phyloP scores from a whole-genome alignment of 495 filamentous ascomycete species.

The Podospora sp. region DNA sequence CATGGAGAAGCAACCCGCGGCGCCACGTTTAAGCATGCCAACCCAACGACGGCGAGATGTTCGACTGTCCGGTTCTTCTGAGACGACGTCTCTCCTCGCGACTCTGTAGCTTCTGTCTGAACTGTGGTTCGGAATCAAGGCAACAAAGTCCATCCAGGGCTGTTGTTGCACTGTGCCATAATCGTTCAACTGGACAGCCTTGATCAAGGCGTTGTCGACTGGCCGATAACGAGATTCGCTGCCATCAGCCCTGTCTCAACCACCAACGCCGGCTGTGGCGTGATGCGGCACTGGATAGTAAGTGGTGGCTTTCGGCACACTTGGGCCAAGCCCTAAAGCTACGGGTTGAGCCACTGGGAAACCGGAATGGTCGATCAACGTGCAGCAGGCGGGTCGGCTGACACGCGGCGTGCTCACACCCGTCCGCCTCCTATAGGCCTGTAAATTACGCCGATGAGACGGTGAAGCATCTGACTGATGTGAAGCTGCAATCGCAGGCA shows the following conservation, averaged over 20 bases:
- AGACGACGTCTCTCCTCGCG: not conserved
- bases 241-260: slow-evolving; percentile 20
- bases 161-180: not conserved
- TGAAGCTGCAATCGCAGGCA: slow-evolving; percentile 6
- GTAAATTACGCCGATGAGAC: slow-evolving; percentile 3
- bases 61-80: not conserved
- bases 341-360: slow-evolving; percentile 14
- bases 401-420: slow-evolving; percentile 26
- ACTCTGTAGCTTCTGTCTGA: not conserved
- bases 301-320: too few species aligned
- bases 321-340: too few species aligned
- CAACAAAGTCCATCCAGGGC: not conserved
- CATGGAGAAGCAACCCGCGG: not conserved
- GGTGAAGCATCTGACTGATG: slow-evolving; percentile 10
- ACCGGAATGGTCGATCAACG: slow-evolving; percentile 18
- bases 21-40: not conserved
- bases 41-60: slow-evolving; percentile 1
- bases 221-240: not conserved
- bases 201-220: not conserved
- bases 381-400: slow-evolving; percentile 29
- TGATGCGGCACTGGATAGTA: slow-evolving; percentile 3
- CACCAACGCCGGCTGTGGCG: slow-evolving; percentile 26
- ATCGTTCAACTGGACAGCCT: not conserved
- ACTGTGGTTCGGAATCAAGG: not conserved
- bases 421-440: slow-evolving; percentile 7